Conservation (phyloP, 164 flowering plant species). For the Cinnamomum micranthum region DNA sequence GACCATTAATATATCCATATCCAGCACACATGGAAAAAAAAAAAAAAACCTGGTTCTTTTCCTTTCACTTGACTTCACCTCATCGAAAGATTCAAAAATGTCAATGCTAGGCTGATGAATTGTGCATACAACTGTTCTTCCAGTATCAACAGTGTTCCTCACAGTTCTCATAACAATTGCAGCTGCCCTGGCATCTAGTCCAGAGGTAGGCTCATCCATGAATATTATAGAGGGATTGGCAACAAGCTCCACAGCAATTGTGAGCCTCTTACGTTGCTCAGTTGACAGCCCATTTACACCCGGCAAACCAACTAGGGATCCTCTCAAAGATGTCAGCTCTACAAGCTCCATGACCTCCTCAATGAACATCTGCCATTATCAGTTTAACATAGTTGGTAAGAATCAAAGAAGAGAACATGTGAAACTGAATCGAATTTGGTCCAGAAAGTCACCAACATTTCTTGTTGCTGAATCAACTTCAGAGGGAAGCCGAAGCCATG, state of each 20-base stretch:
- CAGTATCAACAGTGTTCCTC: slow-evolving; percentile 50
- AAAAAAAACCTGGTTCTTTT: background rate
- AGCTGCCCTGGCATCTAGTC: slow-evolving; percentile 58
- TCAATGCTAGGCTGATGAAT: slow-evolving; percentile 59
- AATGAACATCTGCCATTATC: slow-evolving; percentile 39
- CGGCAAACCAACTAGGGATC: slow-evolving; percentile 47
- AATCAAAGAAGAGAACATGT: background rate
- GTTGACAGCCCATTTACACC: slow-evolving; percentile 46
- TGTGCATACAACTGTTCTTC: slow-evolving; percentile 54
- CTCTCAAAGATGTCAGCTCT: slow-evolving; percentile 36
- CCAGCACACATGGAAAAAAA: background rate
- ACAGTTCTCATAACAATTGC: slow-evolving; percentile 65
- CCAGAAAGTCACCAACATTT: slow-evolving; percentile 22
- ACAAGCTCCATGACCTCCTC: slow-evolving; percentile 58
- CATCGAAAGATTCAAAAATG: slow-evolving; percentile 53
- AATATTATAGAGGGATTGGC: slow-evolving; percentile 57
- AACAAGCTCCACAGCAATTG: slow-evolving; percentile 61
- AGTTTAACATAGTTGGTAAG: background rate
- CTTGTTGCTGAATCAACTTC: slow-evolving; percentile 25
- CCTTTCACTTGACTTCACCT: slow-evolving; percentile 22
- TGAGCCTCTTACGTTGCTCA: slow-evolving; percentile 51
- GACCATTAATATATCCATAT: background rate
- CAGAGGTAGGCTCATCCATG: slow-evolving; percentile 65
- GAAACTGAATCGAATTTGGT: background rate
- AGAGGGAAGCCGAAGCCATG: slow-evolving; percentile 45